phyloP scores from a whole-genome alignment of 2,329 filamentous ascomycete genomes.

The Stachybotrys chartarum region DNA sequence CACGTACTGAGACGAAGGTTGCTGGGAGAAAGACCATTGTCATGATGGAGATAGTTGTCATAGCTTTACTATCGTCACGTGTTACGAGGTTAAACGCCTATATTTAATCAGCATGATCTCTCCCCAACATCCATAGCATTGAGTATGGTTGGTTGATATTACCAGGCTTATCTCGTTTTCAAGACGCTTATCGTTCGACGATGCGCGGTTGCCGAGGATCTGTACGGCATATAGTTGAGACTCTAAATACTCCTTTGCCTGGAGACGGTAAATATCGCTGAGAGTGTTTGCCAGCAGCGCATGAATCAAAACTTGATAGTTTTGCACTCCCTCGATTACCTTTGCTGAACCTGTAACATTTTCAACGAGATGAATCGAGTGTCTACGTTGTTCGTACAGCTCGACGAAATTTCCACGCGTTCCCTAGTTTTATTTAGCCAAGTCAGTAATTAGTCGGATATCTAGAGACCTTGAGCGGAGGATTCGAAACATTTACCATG shows the following conservation, averaged over 20 bases:
- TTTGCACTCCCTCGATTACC: neutral
- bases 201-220: neutral
- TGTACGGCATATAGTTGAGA: neutral
- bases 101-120: neutral
- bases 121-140: neutral
- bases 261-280: neutral
- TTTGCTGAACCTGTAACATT: neutral
- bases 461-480: neutral
- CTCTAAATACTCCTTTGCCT: neutral
- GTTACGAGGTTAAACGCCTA: neutral
- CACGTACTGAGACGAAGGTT: neutral
- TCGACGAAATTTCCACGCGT: neutral
- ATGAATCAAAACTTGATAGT: neutral
- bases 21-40: neutral
- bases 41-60: neutral
- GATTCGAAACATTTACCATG: neutral
- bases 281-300: neutral
- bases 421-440: neutral
- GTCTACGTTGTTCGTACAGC: neutral
- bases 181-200: neutral
- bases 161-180: neutral
- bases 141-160: neutral
- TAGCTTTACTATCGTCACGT: neutral
- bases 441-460: neutral
- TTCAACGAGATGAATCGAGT: neutral